Evolutionary conservation across 805 yeast species (phyloP).

Genomic region (Candida easanensis): DNA sequence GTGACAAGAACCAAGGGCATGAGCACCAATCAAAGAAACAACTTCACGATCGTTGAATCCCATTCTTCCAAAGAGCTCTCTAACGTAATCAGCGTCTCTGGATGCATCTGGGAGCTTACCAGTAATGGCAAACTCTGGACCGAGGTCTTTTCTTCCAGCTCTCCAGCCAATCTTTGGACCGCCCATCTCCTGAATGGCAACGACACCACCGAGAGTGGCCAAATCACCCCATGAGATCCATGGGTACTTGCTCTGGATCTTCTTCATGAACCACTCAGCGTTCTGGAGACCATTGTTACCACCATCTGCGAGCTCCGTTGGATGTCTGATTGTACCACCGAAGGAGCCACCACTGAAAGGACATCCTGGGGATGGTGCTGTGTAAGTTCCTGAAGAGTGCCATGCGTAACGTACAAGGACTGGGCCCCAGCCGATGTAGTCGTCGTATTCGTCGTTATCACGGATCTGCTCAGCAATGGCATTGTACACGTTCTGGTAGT

Average conservation of each 20-base stretch:
- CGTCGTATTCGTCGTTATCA: slow-evolving; percentile 59
- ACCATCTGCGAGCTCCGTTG: slow-evolving; percentile 50
- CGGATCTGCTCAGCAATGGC: slow-evolving; percentile 64
- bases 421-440: slow-evolving; percentile 72
- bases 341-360: slow-evolving; percentile 56
- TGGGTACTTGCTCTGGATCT: slow-evolving; percentile 54
- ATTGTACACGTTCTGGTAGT: slow-evolving; percentile 66
- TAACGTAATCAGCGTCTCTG: slow-evolving; percentile 60
- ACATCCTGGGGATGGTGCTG: slow-evolving; percentile 43
- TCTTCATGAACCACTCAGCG: slow-evolving; percentile 51
- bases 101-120: slow-evolving; percentile 77
- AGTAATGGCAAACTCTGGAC: slow-evolving; percentile 51
- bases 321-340: slow-evolving; percentile 65
- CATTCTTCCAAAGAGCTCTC: slow-evolving; percentile 59
- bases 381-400: slow-evolving; percentile 86
- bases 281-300: slow-evolving; percentile 51
- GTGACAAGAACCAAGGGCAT: slow-evolving; percentile 76
- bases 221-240: slow-evolving; percentile 80
- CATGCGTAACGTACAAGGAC: slow-evolving; percentile 77
- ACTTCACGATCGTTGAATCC: slow-evolving; percentile 70
- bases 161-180: slow-evolving; percentile 82
- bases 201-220: slow-evolving; percentile 76
- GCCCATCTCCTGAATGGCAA: slow-evolving; percentile 72
- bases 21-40: slow-evolving; percentile 75
- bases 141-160: slow-evolving; percentile 71